These are phyloP conservation scores for Podospora pseudopauciseta DNA, from an alignment of 495 filamentous ascomycete species.

Conservation along the genomic window DNA sequence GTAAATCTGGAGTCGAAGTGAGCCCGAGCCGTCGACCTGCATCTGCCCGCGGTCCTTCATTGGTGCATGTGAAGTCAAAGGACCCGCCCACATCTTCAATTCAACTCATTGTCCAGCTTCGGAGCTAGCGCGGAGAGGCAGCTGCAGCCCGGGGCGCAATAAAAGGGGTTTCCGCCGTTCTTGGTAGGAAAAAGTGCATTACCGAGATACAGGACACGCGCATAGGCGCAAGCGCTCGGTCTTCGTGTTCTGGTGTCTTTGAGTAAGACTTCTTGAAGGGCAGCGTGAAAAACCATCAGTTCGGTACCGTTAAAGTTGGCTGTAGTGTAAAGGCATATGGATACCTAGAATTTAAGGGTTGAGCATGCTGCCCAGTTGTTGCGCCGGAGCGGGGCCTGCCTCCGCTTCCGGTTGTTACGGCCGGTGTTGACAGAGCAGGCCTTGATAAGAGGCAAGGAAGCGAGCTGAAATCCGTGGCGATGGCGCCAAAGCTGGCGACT, in stretches of 20 bases:
- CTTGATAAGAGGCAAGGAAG: too few relatives aligned
- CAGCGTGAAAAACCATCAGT: background rate
- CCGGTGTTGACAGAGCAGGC: background rate
- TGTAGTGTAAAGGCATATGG: too few relatives aligned
- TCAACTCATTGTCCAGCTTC: constrained; percentile 5
- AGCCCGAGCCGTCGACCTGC: background rate
- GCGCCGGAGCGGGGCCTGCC: background rate
- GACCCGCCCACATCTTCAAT: constrained; percentile 11
- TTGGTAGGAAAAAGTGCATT: constrained; percentile 1
- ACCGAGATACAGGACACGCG: constrained; percentile 7
- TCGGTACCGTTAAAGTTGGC: background rate
- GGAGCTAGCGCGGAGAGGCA: background rate
- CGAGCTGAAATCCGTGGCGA: background rate
- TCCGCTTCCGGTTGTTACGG: background rate
- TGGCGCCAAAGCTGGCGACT: background rate
- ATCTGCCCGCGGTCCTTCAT: constrained; percentile 12
- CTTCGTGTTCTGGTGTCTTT: constrained; percentile 6
- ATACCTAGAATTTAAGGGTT: too few relatives aligned
- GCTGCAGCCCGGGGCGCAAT: constrained; percentile 2
- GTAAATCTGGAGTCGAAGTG: background rate
- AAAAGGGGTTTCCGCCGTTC: background rate
- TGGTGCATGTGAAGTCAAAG: background rate
- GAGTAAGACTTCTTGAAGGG: background rate
- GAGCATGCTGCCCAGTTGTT: background rate
- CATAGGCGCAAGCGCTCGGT: constrained; percentile 3